Evolutionary conservation across 169 alveolate genomes (phyloP).

Genomic region (Cytauxzoon felis): DNA sequence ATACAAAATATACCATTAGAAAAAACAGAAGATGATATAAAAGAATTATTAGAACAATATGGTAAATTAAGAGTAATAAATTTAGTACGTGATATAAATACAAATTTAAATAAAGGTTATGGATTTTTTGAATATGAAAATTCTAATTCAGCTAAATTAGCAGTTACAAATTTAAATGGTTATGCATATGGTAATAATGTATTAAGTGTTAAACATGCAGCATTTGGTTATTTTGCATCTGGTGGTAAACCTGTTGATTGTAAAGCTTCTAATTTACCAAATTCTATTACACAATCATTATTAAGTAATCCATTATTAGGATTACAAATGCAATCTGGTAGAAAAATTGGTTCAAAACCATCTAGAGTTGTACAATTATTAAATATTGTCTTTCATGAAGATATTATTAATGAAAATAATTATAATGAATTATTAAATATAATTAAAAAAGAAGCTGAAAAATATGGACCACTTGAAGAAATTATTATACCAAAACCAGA

Average conservation of each 20-base stretch:
- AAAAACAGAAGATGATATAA: conserved; percentile 75
- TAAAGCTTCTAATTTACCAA: conserved; percentile 77
- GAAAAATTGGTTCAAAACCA: conserved; percentile 78
- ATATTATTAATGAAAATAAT: conserved; percentile 72
- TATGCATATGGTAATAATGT: conserved; percentile 62
- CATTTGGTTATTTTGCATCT: conserved; percentile 39
- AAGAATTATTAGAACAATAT: conserved; percentile 72
- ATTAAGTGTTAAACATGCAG: conserved; percentile 67
- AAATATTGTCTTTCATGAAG: conserved; percentile 83
- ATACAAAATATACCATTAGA: conserved; percentile 81
- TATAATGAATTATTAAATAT: conserved; percentile 74
- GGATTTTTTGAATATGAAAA: conserved; percentile 85
- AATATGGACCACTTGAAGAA: conserved; percentile 81
- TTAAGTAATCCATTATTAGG: conserved; percentile 80
- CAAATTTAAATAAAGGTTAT: conserved; percentile 80
- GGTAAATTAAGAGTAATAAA: conserved; percentile 74
- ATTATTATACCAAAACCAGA: conserved; percentile 79
- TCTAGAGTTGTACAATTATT: conserved; percentile 82
- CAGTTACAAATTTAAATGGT: conserved; percentile 76
- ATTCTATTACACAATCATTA: conserved; percentile 78
- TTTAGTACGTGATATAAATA: conserved; percentile 73
- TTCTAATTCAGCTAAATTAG: conserved; percentile 76
- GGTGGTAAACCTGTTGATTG: conserved; percentile 65
- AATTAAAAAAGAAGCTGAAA: conserved; percentile 79
- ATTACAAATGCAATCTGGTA: conserved; percentile 78